Base-by-base conservation (phyloP, 2,329 filamentous ascomycete species). In the Aspergillus jensenii region DNA sequence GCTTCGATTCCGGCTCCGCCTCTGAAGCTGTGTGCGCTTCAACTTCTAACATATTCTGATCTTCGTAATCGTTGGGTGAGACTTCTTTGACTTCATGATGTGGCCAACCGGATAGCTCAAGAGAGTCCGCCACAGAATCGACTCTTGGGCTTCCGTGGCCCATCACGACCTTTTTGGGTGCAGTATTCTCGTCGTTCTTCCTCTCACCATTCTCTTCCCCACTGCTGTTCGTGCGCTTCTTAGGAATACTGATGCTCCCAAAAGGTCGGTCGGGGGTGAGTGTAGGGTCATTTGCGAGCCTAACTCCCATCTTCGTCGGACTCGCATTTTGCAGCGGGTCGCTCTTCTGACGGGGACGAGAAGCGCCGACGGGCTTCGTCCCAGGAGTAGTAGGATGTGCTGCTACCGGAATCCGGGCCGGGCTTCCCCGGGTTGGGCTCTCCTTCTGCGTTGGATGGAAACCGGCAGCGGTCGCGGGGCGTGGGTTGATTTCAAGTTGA, bases 401-500 rank as follows among this genome's bases (percentile, higher is more conserved):
- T 9, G 67, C 41, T 40, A 19, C 33, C 15, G 33, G 33, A 14
- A 27, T 40, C 44, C 52, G 52, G 12, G 6, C 67, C 61, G 19
- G 65, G 56, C 23, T 65, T 62, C 54, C 70, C 70, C 2, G 70
- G 5, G 15, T 17, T 62, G 8, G 71, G 71, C 17, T 68, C 62
- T 19, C 71, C 49, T 52, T 72, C 73, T 12, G 66, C 46, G 64
- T 68, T 31, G 59, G 60, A 31, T 66, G 66, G 12, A 82, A 82
- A 63, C 85, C 83, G 31, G 83, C 81, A 12, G 82, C 84, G 21
- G 73, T 74, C 44, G 70, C 68, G 14, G 72, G 72, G 19, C 71
- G 72, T 12, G 37, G n/a, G 52, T 65, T 63, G n/a, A 74, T 19
- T 55, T 77, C 74, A n/a, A 74, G 67, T 27, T 72, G 67, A 7